phyloP scores from a whole-genome alignment of 805 yeast genomes.

The Candida xiaguanensis region DNA sequence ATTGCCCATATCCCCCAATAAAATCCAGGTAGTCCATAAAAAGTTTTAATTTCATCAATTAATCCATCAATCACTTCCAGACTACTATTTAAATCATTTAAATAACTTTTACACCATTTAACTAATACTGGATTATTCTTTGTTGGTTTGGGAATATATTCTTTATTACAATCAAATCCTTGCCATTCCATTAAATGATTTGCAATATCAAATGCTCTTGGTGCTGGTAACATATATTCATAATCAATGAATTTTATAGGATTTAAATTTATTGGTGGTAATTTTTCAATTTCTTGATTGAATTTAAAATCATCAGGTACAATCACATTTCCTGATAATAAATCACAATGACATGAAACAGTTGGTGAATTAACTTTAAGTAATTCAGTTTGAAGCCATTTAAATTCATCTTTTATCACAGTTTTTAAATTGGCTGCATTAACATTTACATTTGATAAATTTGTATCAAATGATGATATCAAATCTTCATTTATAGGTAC shows the following conservation, averaged over 20 bases:
- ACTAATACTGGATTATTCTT: slow-evolving; percentile 41
- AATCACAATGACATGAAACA: slow-evolving; percentile 69
- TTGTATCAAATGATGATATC: slow-evolving; percentile 31
- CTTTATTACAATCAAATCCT: slow-evolving; percentile 68
- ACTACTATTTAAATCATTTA: slow-evolving; percentile 31
- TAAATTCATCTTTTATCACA: slow-evolving; percentile 47
- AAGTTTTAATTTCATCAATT: slow-evolving; percentile 53
- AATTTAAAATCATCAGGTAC: slow-evolving; percentile 40
- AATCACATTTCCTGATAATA: slow-evolving; percentile 70
- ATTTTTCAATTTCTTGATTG: slow-evolving; percentile 6
- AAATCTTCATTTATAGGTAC: slow-evolving; percentile 50
- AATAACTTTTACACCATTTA: slow-evolving; percentile 58
- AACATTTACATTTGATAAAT: slow-evolving; percentile 18
- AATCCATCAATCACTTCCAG: slow-evolving; percentile 36
- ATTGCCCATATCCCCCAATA: slow-evolving; percentile 87
- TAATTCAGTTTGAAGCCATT: slow-evolving; percentile 43
- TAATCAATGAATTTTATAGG: slow-evolving; percentile 65
- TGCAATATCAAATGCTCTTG: slow-evolving; percentile 71
- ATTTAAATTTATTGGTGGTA: slow-evolving; percentile 21
- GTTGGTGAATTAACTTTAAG: slow-evolving; percentile 42
- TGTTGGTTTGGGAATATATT: slow-evolving; percentile 54
- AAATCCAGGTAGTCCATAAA: slow-evolving; percentile 78
- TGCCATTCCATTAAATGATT: slow-evolving; percentile 81
- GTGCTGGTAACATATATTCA: slow-evolving; percentile 70
- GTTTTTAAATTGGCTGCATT: slow-evolving; percentile 26